phyloP scores from a whole-genome alignment of 352 stramenopile species.

The Phytopythium cucurbitacearum region DNA sequence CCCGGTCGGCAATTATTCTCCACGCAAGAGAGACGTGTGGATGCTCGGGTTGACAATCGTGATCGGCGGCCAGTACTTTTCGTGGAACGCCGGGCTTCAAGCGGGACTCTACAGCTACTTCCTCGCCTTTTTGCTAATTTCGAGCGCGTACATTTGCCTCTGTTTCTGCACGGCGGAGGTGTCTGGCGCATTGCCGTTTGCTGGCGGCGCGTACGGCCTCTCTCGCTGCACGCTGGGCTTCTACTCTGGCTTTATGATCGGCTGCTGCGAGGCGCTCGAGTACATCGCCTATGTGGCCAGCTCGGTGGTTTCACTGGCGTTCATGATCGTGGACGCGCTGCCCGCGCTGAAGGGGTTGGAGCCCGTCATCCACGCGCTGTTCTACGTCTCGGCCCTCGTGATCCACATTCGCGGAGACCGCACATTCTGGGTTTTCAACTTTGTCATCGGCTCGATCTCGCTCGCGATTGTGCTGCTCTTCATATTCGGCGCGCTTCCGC shows the following conservation, averaged over 20 bases:
- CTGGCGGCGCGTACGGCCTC: slow-evolving; percentile 36
- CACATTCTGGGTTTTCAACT: slow-evolving; percentile 43
- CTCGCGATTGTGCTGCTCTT: slow-evolving; percentile 35
- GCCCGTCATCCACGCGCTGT: slow-evolving; percentile 20
- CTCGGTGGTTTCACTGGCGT: slow-evolving; percentile 21
- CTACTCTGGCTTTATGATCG: slow-evolving; percentile 39
- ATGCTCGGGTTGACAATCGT: slow-evolving; percentile 51
- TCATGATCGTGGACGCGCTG: slow-evolving; percentile 22
- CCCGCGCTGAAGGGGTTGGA: slow-evolving; percentile 12
- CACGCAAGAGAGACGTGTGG: slow-evolving; percentile 32
- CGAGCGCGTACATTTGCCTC: slow-evolving; percentile 28
- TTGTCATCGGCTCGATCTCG: slow-evolving; percentile 19
- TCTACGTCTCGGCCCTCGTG: slow-evolving; percentile 27
- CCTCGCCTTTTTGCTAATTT: slow-evolving; percentile 31
- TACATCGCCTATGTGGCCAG: slow-evolving; percentile 42
- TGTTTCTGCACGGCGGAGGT: slow-evolving; percentile 45
- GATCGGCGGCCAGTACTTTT: slow-evolving; percentile 49
- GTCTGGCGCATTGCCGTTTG: slow-evolving; percentile 36
- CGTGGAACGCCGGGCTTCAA: slow-evolving; percentile 37
- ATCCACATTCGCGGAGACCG: slow-evolving; percentile 27
- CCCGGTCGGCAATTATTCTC: slow-evolving; percentile 11
- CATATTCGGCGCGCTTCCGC: slow-evolving; percentile 26
- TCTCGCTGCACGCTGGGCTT: slow-evolving; percentile 36
- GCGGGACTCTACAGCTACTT: slow-evolving; percentile 39
- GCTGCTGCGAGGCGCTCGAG: slow-evolving; percentile 43